Evolutionary conservation across 1,284 basidiomycete species (phyloP).

Genomic region (Sphaerobolus stellatus): DNA sequence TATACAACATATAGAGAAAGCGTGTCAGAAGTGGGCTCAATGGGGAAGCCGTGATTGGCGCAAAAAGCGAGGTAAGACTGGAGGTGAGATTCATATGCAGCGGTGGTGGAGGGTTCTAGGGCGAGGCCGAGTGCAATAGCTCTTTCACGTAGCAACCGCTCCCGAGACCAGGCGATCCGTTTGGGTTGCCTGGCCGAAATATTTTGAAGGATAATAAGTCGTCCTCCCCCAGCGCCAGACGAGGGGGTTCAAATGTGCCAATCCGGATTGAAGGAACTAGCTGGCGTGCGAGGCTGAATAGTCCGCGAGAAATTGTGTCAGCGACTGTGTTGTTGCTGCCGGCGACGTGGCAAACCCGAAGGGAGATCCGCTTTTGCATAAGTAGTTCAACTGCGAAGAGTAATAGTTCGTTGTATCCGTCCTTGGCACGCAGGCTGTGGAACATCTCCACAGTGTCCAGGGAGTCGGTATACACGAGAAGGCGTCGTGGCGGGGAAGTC

Average conservation of each 20-base stretch:
- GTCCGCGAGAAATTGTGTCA: constrained; percentile 24
- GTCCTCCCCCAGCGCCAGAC: constrained; percentile 4
- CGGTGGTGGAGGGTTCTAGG: constrained; percentile 8
- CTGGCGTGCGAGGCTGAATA: constrained; percentile 11
- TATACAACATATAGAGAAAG: not conserved
- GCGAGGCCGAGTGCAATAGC: constrained; percentile 14
- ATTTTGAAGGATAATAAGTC: not conserved
- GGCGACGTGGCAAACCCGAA: constrained; percentile 27
- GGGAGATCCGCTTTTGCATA: constrained; percentile 18
- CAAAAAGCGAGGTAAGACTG: constrained; percentile 17
- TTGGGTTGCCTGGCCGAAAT: constrained; percentile 5
- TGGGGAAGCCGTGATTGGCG: constrained; percentile 13
- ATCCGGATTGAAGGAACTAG: constrained; percentile 6
- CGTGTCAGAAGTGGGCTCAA: constrained; percentile 15
- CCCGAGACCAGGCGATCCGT: constrained; percentile 11
- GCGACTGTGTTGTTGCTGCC: constrained; percentile 24
- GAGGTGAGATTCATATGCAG: constrained; percentile 9
- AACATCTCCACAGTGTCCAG: constrained; percentile 35
- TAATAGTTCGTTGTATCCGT: constrained; percentile 33
- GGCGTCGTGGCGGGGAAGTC: constrained; percentile 18
- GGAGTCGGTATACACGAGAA: constrained; percentile 39
- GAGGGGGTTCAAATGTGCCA: constrained; percentile 15
- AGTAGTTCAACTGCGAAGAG: constrained; percentile 23
- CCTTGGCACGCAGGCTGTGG: constrained; percentile 24
- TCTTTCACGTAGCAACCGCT: constrained; percentile 10